These are phyloP conservation scores for Cyberlindnera suaveolens DNA, from an alignment of 805 yeast genomes.

Conservation along the genomic window DNA sequence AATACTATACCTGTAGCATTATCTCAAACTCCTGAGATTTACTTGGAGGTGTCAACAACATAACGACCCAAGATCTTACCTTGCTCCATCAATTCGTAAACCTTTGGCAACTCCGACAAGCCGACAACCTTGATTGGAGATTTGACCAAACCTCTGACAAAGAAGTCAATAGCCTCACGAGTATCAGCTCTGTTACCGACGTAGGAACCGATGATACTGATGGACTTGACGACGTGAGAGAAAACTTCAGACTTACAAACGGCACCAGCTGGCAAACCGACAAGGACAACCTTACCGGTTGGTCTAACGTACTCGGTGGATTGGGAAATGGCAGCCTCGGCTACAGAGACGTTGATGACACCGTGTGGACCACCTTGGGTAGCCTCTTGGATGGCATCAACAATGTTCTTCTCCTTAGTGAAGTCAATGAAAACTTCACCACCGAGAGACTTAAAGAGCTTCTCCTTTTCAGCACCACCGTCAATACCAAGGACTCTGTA, in stretches of 20 bases:
- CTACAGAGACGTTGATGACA: conserved; percentile 33
- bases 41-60: conserved; percentile 17
- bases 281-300: conserved; percentile 54
- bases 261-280: conserved; percentile 61
- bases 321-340: conserved; percentile 46
- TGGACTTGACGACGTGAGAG: conserved; percentile 47
- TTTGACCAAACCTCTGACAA: conserved; percentile 61
- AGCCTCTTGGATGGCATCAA: conserved; percentile 39
- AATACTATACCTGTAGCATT: neutral
- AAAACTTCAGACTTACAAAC: conserved; percentile 46
- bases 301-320: conserved; percentile 50
- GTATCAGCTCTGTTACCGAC: conserved; percentile 89
- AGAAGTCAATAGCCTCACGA: conserved; percentile 73
- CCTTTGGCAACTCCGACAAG: conserved; percentile 60
- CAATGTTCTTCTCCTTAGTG: conserved; percentile 45
- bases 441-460: conserved; percentile 49
- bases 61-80: conserved; percentile 85
- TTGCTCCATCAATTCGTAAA: conserved; percentile 73
- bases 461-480: conserved; percentile 66
- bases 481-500: conserved; percentile 67
- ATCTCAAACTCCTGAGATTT: neutral
- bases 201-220: conserved; percentile 63
- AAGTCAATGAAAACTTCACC: conserved; percentile 62
- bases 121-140: conserved; percentile 74
- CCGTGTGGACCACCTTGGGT: conserved; percentile 69